Evolutionary conservation across 2,329 filamentous ascomycete genomes (phyloP), one percentile per base, ranked within the genome.

Genomic region (Xylariaceae sp.): DNA sequence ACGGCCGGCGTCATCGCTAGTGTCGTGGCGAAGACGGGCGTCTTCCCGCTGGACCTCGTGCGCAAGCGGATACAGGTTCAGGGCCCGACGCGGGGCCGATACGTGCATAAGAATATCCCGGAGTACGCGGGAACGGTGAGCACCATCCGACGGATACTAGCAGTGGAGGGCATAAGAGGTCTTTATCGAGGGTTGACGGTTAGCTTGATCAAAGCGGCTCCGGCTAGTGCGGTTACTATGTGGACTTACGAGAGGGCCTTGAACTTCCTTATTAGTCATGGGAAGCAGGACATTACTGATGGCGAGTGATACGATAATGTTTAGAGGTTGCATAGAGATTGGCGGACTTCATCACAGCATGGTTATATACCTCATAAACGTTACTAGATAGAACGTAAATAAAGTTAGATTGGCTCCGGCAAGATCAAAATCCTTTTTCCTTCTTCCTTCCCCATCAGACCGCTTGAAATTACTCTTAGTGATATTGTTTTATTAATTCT

Each of bases 21-120:
- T 60, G 78, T 96, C 2, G 66, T 91, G 20, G 88, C 91, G 43
- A 99, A 99, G 77, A 96, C 92, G 29, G 86, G 84, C 1, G 91
- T 97, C 10, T 99, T 98, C 66, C 95, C 95, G 16, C 80, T 99
- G 20, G 95, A 99, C 71, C 85, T 96, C 23, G 91, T 97, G 37
- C 81, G 95, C 63, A 99, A 98, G 78, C 82, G 95, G 45, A 82
- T 99, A 64, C 95, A 99, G 75, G 92, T 99, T 2, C 95, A 99
- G 73, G 95, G 95, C 0, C 95, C 95, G 1, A 96, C 89, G 57
- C 81, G 93, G 59, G 76, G 75, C 40, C 80, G 80, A 61, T 99
- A 97, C 71, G 86, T 93, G 16, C 89, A 96, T 73, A 84, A 85
- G 66, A 91, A 96, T 68, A 96, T 98, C 9, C 95, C 95, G 1